Evolutionary conservation across 108 stramenopile species (phyloP).

Genomic region (Skeletonema potamos): DNA sequence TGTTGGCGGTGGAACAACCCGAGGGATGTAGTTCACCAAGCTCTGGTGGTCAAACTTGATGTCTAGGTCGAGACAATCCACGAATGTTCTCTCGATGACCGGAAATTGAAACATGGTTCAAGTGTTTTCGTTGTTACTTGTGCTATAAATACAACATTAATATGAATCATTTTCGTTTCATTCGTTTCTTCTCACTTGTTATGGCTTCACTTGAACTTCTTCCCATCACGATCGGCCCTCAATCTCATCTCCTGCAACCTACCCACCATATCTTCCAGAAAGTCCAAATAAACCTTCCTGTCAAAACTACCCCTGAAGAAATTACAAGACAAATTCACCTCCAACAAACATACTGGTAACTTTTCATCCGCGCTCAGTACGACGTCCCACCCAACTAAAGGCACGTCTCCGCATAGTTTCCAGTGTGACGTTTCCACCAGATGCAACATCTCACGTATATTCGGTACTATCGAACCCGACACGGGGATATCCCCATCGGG

Average conservation of each 20-base stretch:
- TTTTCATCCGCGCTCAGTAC: constrained; percentile 70
- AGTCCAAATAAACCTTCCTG: constrained; percentile 68
- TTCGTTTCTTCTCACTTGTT: not conserved
- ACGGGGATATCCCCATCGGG: constrained; percentile 83
- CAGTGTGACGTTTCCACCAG: constrained; percentile 78
- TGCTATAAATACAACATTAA: no score
- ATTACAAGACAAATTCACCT: constrained; percentile 83
- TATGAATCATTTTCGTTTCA: no score
- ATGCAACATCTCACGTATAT: constrained; percentile 65
- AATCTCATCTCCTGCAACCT: constrained; percentile 51
- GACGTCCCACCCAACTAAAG: constrained; percentile 87
- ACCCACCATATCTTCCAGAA: constrained; percentile 64
- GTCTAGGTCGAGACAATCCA: no score
- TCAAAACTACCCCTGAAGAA: constrained; percentile 88
- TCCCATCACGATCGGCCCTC: constrained; percentile 35
- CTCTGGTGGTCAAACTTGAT: no score
- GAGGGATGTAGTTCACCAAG: no score
- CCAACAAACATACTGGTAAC: constrained; percentile 78
- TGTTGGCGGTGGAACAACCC: no score
- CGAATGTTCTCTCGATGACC: no score
- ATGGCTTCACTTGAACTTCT: constrained; percentile 30
- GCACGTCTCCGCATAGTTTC: constrained; percentile 82
- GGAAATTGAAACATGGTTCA: no score
- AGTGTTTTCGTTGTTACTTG: no score
- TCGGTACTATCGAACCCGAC: constrained; percentile 63